These are phyloP conservation scores for Cyberlindnera euphorbiiphila DNA, from an alignment of 805 yeast species.

Conservation along the genomic window DNA sequence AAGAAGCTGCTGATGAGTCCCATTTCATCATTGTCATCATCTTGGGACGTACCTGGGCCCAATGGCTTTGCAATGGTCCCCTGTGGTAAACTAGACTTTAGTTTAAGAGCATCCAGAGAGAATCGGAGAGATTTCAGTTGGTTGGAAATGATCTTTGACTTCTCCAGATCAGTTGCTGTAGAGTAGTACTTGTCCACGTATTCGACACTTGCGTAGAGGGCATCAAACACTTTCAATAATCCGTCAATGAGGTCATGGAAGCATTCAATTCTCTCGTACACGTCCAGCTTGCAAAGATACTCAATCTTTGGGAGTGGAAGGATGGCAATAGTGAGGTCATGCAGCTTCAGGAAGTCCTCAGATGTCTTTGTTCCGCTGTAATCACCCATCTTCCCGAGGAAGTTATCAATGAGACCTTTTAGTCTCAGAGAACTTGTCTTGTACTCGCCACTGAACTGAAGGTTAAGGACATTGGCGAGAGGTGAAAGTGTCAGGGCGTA, in stretches of 20 bases:
- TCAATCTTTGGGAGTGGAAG: constrained; percentile 46
- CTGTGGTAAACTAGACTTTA: constrained; percentile 10
- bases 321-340: constrained; percentile 48
- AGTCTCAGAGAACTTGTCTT: constrained; percentile 40
- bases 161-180: constrained; percentile 49
- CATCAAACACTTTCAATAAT: constrained; percentile 39
- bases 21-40: constrained; percentile 37
- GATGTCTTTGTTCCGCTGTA: constrained; percentile 20
- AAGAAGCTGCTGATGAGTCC: constrained; percentile 30
- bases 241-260: constrained; percentile 33
- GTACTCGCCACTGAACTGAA: constrained; percentile 50
- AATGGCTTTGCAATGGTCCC: constrained; percentile 3
- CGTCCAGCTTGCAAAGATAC: constrained; percentile 33
- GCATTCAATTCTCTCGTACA: constrained; percentile 33
- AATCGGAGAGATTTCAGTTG: constrained; percentile 50
- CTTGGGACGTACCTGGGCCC: constrained; percentile 5
- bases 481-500: constrained; percentile 52
- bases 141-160: constrained; percentile 50
- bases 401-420: constrained; percentile 34
- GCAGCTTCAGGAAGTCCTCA: constrained; percentile 28
- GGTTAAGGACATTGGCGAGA: constrained; percentile 51
- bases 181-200: constrained; percentile 44
- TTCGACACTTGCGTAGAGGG: constrained; percentile 29
- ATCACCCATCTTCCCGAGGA: constrained; percentile 19
- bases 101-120: constrained; percentile 45